Percentiles rank a stretch among this genome's conserved stretches.
phyloP scores from a whole-genome alignment of 2,329 filamentous ascomycete genomes.

The Fusarium sororula region DNA sequence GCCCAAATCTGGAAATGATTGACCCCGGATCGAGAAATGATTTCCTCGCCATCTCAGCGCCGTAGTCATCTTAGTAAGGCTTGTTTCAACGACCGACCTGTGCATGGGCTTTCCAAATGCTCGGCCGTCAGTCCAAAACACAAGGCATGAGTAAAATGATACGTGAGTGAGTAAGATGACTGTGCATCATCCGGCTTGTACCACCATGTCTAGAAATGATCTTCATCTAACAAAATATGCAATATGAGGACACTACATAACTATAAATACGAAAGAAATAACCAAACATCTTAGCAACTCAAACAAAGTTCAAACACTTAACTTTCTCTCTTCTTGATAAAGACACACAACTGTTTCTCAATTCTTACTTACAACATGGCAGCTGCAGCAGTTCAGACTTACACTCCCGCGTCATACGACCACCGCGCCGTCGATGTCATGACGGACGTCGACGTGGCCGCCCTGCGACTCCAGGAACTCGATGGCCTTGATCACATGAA shows the following conservation, averaged over 20 bases:
- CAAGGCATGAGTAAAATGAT: not conserved
- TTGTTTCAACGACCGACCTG: not conserved
- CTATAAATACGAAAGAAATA: not conserved
- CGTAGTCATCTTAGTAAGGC: not conserved
- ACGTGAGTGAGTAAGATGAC: not conserved
- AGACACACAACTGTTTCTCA: not conserved
- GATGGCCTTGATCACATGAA: not conserved
- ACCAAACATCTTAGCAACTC: not conserved
- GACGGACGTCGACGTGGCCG: not conserved
- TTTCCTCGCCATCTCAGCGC: not conserved
- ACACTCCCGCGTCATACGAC: not conserved
- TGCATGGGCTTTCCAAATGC: not conserved
- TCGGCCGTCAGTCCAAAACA: not conserved
- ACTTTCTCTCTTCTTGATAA: not conserved
- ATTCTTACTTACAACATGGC: not conserved
- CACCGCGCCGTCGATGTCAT: not conserved
- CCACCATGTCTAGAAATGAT: not conserved
- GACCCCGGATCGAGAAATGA: not conserved
- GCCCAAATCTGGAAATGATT: not conserved
- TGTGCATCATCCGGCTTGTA: not conserved
- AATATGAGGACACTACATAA: not conserved
- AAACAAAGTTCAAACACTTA: not conserved
- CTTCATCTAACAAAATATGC: too few species aligned
- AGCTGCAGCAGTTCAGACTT: not conserved
- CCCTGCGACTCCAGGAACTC: not conserved